Evolutionary conservation across 495 filamentous ascomycete genomes (phyloP).

Genomic region (Terfezia claveryi): DNA sequence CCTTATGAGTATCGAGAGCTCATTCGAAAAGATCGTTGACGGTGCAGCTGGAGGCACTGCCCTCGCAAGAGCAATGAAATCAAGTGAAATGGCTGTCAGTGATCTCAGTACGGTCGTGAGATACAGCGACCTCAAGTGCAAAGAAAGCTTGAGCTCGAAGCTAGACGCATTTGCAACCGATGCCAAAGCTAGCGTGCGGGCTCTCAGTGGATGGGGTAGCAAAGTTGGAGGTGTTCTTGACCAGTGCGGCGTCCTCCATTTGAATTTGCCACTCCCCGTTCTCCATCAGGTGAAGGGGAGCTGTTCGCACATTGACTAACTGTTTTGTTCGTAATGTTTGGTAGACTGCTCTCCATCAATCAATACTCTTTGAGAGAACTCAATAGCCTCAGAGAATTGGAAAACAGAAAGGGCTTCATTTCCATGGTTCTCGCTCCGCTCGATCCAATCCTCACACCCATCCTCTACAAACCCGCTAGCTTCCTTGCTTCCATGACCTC

Average conservation of each 20-base stretch:
- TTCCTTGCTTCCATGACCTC: conserved; percentile 8
- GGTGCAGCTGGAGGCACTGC: conserved; percentile 17
- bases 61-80: conserved; percentile 17
- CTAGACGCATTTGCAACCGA: conserved; percentile 17
- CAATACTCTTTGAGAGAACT: conserved; percentile 19
- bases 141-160: conserved; percentile 15
- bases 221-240: conserved; percentile 20
- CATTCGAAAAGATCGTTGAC: conserved; percentile 20
- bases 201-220: conserved; percentile 14
- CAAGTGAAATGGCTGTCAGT: conserved; percentile 19
- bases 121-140: conserved; percentile 19
- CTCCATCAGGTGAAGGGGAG: neutral
- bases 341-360: conserved; percentile 19
- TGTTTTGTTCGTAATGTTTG: conserved; percentile 1
- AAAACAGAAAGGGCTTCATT: neutral
- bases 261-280: neutral
- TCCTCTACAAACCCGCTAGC: conserved; percentile 5
- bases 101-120: conserved; percentile 17
- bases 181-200: conserved; percentile 15
- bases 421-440: neutral
- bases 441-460: neutral
- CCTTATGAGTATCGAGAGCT: conserved; percentile 19
- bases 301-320: conserved; percentile 2
- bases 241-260: conserved; percentile 11
- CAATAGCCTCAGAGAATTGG: conserved; percentile 5